A percentile compares a stretch with the other conserved stretches of the same genome.
Evolutionary conservation across 345 rosid genomes (phyloP).

Genomic region (Firmiana major): DNA sequence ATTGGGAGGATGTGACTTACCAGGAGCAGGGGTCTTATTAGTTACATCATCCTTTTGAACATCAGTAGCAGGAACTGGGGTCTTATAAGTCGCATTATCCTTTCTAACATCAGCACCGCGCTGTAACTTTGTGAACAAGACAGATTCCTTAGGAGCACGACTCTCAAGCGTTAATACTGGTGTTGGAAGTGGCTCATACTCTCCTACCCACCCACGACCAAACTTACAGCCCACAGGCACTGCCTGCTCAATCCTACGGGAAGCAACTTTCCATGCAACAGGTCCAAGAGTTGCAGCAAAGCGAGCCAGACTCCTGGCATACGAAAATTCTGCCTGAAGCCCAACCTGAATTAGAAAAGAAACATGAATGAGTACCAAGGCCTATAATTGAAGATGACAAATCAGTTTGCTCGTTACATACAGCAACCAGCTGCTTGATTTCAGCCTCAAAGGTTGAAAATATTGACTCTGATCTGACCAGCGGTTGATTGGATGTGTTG

Average conservation of each 20-base stretch:
- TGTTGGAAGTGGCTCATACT: constrained; percentile 81
- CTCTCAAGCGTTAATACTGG: constrained; percentile 63
- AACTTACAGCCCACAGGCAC: constrained; percentile 64
- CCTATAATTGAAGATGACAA: not conserved
- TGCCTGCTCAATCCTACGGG: constrained; percentile 68
- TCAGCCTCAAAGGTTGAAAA: constrained; percentile 80
- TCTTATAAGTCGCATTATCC: constrained; percentile 29
- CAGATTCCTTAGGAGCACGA: constrained; percentile 38
- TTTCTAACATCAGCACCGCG: constrained; percentile 25
- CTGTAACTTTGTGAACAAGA: constrained; percentile 33
- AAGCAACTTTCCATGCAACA: constrained; percentile 77
- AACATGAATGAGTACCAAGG: constrained; percentile 9
- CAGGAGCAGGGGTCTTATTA: constrained; percentile 31
- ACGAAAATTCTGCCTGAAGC: constrained; percentile 76
- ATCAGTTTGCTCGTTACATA: constrained; percentile 36
- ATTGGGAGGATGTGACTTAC: constrained; percentile 29
- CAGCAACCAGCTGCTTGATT: constrained; percentile 77
- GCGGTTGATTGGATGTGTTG: constrained; percentile 43
- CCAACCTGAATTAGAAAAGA: constrained; percentile 55
- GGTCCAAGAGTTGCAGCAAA: constrained; percentile 88
- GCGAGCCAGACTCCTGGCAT: constrained; percentile 82
- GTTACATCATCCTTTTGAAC: constrained; percentile 26
- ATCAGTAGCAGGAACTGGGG: constrained; percentile 22
- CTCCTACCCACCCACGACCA: constrained; percentile 92
- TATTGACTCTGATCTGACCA: constrained; percentile 50